Evolutionary conservation across 2,329 filamentous ascomycete species (phyloP).

Genomic region (Bipolaris cookei): DNA sequence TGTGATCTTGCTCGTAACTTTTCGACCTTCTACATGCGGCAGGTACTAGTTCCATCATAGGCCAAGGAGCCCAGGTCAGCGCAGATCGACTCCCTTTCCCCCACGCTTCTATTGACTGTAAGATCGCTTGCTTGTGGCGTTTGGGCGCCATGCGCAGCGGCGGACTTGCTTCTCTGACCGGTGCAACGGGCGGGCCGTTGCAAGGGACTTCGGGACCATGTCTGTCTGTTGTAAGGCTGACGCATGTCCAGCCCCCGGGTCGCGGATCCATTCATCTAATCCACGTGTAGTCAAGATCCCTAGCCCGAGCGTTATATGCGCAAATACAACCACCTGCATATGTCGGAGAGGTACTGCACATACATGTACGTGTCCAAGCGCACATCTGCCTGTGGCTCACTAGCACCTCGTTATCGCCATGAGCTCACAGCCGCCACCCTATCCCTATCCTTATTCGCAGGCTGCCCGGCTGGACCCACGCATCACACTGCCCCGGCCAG

Average conservation of each 20-base stretch:
- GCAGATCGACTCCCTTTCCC: no score
- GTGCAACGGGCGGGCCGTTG: constrained; percentile 4
- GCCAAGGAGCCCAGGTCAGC: neutral
- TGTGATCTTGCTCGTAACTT: neutral
- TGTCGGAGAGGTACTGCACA: neutral
- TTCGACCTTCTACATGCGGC: neutral
- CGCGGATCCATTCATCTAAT: neutral
- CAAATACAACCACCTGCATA: neutral
- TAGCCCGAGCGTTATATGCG: neutral
- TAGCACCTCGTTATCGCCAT: neutral
- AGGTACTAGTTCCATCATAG: neutral
- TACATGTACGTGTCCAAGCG: neutral
- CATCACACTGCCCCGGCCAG: constrained; percentile 14
- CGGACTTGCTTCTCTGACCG: neutral
- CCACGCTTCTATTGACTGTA: neutral
- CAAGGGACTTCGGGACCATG: no score
- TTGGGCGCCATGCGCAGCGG: neutral
- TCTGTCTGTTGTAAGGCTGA: neutral
- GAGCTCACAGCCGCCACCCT: neutral
- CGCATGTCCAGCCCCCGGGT: neutral
- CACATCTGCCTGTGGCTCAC: neutral
- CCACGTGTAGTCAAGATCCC: neutral
- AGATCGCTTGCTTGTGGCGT: neutral
- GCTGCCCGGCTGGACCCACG: constrained; percentile 18
- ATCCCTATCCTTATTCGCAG: constrained; percentile 12